Conservation (phyloP, 805 yeast genomes). For the Yarrowia phangngaensis region DNA sequence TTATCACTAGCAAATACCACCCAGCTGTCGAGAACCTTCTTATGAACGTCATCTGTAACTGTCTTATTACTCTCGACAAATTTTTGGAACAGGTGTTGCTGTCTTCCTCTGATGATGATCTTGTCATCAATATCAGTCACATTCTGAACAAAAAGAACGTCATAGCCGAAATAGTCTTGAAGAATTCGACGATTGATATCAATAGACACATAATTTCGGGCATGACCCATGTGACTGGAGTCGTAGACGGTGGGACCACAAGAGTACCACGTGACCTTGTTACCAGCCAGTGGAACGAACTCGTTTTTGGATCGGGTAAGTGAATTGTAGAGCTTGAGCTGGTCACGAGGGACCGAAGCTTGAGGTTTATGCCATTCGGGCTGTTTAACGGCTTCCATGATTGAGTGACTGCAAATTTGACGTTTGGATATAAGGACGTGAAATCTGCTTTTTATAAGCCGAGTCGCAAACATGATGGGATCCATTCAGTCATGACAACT, state of each 20-base stretch:
- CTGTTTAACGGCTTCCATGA: slow-evolving; percentile 39
- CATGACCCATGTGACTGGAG: slow-evolving; percentile 97
- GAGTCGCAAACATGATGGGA: slow-evolving; percentile 24
- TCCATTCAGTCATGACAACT: slow-evolving; percentile 2
- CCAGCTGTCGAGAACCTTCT: slow-evolving; percentile 46
- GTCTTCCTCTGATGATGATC: slow-evolving; percentile 92
- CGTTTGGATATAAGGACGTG: not conserved
- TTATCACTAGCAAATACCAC: slow-evolving; percentile 51
- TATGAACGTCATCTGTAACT: slow-evolving; percentile 41
- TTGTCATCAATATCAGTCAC: slow-evolving; percentile 99
- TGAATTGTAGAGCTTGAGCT: slow-evolving; percentile 68
- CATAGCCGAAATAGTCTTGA: slow-evolving; percentile 88
- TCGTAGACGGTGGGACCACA: slow-evolving; percentile 99
- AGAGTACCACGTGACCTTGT: slow-evolving; percentile 83
- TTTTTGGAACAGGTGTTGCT: slow-evolving; percentile 69
- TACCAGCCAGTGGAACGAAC: slow-evolving; percentile 63
- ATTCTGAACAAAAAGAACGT: slow-evolving; percentile 84
- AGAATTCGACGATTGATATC: slow-evolving; percentile 88
- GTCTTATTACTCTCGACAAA: slow-evolving; percentile 41
- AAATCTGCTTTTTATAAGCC: slow-evolving; percentile 1
- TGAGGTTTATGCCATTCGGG: slow-evolving; percentile 53
- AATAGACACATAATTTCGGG: slow-evolving; percentile 90
- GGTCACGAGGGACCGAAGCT: slow-evolving; percentile 38
- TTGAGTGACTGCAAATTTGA: not conserved
- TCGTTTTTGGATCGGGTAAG: slow-evolving; percentile 75